Percentiles rank a stretch among this genome's conserved stretches.
phyloP scores from a whole-genome alignment of 257 asterid species.

The Eustoma russellianum region DNA sequence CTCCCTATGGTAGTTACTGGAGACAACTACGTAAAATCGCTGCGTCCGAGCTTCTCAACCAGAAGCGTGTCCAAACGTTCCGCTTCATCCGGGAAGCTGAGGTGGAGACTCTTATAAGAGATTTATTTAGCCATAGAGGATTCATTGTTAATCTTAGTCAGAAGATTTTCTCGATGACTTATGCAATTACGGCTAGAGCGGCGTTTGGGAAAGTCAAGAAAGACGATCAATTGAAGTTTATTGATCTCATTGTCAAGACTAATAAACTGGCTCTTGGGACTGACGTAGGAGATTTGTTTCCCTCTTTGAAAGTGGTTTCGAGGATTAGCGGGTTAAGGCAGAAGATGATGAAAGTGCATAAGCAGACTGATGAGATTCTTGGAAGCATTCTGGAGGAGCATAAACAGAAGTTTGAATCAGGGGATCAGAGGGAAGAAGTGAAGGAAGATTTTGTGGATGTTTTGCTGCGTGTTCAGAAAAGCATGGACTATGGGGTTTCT shows the following conservation, averaged over 20 bases:
- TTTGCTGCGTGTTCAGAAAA: background rate
- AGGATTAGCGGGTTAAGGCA: background rate
- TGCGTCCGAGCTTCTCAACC: background rate
- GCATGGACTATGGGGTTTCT: background rate
- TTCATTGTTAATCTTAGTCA: background rate
- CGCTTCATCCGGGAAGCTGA: background rate
- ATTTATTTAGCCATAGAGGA: background rate
- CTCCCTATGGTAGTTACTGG: constrained; percentile 2
- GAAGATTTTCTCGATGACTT: background rate
- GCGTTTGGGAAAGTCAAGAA: constrained; percentile 4
- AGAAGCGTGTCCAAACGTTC: background rate
- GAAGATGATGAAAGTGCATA: background rate
- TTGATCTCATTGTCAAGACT: background rate
- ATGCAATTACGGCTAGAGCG: background rate
- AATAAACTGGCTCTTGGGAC: background rate
- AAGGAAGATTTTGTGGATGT: constrained; percentile 2
- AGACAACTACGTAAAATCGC: background rate
- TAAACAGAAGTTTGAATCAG: background rate
- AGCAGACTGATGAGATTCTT: background rate
- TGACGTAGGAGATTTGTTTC: background rate
- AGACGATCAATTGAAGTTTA: background rate
- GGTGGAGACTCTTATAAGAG: background rate
- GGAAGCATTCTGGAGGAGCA: background rate
- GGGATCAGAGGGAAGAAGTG: background rate
- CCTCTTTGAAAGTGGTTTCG: background rate